Evolutionary conservation across 192 early-diverging fungal species (phyloP), one percentile per base, ranked within the genome.

Genomic region (Entomortierella lignicola): DNA sequence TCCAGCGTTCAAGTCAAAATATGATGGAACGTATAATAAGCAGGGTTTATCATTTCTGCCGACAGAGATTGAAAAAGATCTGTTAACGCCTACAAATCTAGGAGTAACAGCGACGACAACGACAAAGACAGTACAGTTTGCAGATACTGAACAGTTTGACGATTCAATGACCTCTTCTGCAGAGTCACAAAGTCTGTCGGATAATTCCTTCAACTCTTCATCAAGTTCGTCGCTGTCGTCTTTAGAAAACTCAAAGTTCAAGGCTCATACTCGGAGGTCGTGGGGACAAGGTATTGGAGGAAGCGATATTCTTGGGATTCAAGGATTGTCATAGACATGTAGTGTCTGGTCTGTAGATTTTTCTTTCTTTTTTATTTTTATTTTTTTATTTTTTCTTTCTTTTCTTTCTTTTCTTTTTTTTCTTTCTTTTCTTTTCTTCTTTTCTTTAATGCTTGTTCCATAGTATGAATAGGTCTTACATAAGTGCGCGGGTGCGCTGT

Each of bases 241-340:
- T 7, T 25, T 41, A 25, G 43, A 37, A 4, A n/a, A 1, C 51
- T 21, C 30, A 15, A 74, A 66, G n/a, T 74, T 63, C 51, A 74
- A 74, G 52, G 72, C 72, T 11, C 72, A 74, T 48, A 74, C 72
- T 4, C 32, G 72, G 25, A 56, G 72, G 52, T 74, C 72, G 3
- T 74, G 72, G 72, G 72, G 72, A 5, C 72, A 74, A 55, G 72
- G 72, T 13, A 74, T 74, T 55, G 72, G 72, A 3, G 72, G 72
- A 4, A 60, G 47, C 7, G 72, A 74, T 26, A 74, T 74, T 15
- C 52, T 60, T 30, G 72, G 72, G 8, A 53, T 74, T 10, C 72
- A 74, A 41, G 72, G 72, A 54, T 29, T 74, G 23, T 31, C n/a
- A 4, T 30, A 62, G 25, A n/a, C n/a, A n/a, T n/a, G n/a, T n/a